Evolutionary conservation across 2,329 filamentous ascomycete species (phyloP), one percentile per base, ranked within the genome.

Genomic region (Westerdykella sp.): DNA sequence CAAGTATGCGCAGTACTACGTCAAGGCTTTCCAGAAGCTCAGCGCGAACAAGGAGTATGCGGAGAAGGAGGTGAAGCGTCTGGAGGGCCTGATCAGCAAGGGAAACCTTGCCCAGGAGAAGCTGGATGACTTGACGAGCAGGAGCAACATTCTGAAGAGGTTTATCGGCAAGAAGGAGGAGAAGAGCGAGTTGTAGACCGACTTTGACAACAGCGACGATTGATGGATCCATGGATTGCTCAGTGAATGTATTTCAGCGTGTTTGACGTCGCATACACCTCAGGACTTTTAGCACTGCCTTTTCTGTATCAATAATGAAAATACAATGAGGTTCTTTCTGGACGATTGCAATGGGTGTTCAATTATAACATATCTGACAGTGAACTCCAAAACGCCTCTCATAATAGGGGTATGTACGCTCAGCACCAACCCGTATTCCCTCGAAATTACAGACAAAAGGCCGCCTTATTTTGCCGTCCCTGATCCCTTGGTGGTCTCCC

Each of bases 1-100:
- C 68, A 87, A 87, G 74, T 95, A 91, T 63, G 87, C 87, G 37
- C 79, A 90, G 70, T 98, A 98, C 79, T 97, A 98, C 69, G 76
- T 93, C 66, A 87, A 87, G 66, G 89, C 95, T 42, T 85, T 93
- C 48, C 80, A 87, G 66, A 97, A 96, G 81, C 73, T 93, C 51
- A 76, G 74, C 64, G 76, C 83, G 68, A 94, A 85, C 71, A 76
- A 85, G 48, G 83, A 75, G 41, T 96, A 87, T 63, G 87, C 82
- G 39, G 73, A 80, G 63, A 97, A 95, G 81, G 91, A 97, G 76
- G 74, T 90, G 50, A 77, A 81, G 48, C 80, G 91, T 51, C 76
- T 97, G 49, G 78, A 87, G 57, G 81, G 84, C 55, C 79, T 97
- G 55, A 73, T 96, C 50, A 78, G 80, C 70, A 95, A 95, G 80